Conservation (phyloP, 176 grass and related monocot species). For the Oryza officinalis region DNA sequence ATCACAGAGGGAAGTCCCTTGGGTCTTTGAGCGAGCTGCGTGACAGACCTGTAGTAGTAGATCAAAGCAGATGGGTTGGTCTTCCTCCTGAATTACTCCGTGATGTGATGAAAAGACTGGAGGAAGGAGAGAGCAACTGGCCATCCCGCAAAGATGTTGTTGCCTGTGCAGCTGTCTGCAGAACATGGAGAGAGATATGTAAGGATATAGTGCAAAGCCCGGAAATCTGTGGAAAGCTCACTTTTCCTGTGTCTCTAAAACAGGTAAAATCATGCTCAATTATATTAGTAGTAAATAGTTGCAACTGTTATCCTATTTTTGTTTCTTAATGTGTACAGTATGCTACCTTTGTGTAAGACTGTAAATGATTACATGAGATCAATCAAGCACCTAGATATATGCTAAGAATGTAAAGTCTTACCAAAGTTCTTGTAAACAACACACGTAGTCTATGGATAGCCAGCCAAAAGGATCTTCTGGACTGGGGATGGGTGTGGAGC, state of each 20-base stretch:
- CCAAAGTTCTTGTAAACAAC: not conserved
- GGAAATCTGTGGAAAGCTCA: conserved; percentile 79
- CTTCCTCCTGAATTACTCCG: conserved; percentile 75
- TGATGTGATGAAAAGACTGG: conserved; percentile 74
- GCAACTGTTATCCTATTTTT: not conserved
- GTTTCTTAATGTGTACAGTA: not conserved
- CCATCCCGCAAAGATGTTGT: conserved; percentile 81
- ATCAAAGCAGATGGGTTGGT: conserved; percentile 59
- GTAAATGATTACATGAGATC: too few relatives aligned
- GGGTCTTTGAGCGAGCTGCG: conserved; percentile 31
- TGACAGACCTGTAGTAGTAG: conserved; percentile 32
- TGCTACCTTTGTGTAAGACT: not conserved
- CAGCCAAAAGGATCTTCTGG: not conserved
- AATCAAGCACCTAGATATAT: not conserved
- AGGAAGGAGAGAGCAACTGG: conserved; percentile 72
- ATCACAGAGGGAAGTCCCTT: conserved; percentile 51
- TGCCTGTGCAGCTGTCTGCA: conserved; percentile 75
- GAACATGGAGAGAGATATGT: conserved; percentile 79
- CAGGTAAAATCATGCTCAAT: conserved; percentile 52
- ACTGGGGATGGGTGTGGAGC: not conserved
- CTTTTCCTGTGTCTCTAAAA: conserved; percentile 82
- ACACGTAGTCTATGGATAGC: not conserved
- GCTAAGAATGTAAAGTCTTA: not conserved
- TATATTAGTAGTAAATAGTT: not conserved
- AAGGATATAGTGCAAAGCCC: conserved; percentile 82